Evolutionary conservation across 2,329 filamentous ascomycete species (phyloP), one percentile per base, ranked within the genome.

Genomic region (Macrophomina tecta): DNA sequence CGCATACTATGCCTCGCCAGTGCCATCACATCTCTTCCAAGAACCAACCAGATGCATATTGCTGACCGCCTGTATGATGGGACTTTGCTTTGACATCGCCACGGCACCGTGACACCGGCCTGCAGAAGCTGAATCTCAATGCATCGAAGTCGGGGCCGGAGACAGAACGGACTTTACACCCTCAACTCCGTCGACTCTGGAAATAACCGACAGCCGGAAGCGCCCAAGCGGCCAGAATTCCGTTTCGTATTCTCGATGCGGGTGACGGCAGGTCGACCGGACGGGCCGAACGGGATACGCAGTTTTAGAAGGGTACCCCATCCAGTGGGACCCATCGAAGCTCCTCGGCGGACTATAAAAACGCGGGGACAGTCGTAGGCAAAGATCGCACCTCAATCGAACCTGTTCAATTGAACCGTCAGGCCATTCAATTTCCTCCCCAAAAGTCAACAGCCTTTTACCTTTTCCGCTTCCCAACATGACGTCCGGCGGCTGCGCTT

Each of bases 401-500:
- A 23, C 23, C 23, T 23, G 23, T 23, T 23, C 23, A 23, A 23
- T 23, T 23, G 23, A 23, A 23, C 23, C 23, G 23, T 23, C 23
- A 23, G 23, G 23, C 23, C 23, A 23, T 23, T 23, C 23, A 23
- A 23, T 23, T 23, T 23, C 23, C 23, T 23, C 23, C 23, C 23
- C 23, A 23, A 23, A 23, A 23, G 23, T 1, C 2, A 23, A 23
- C 23, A 23, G 23, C 23, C 23, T 23, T 23, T 23, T 23, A 23
- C 23, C 23, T 23, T 23, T 23, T 23, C 23, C 23, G 23, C 23
- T 23, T 23, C 36, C 36, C 6, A 73, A 61, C 55, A 79, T 78
- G 76, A 70, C 76, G 71, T 68, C 74, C 64, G 83, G 83, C 77
- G 78, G 81, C 70, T 86, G 84, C 73, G 75, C 82, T 67, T 86